Percentiles rank a stretch among this genome's conserved stretches.
These are phyloP conservation scores for Raphanus hybrid DNA, from an alignment of 441 rosid species.

Conservation along the genomic window DNA sequence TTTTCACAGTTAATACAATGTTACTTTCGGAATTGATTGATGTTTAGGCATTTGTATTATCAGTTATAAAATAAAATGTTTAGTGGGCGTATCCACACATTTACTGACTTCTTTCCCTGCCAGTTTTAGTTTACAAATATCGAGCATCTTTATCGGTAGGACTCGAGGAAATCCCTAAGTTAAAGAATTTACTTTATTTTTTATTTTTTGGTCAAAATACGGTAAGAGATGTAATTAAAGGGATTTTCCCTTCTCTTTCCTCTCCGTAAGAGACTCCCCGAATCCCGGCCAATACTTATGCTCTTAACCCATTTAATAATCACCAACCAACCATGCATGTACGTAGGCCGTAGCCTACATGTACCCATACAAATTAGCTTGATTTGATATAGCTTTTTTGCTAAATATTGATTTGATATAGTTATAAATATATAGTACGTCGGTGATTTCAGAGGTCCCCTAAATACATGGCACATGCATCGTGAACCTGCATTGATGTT, in stretches of 20 bases:
- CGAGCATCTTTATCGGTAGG: no score
- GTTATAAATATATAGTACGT: conserved; percentile 17
- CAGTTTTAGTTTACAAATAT: not conserved
- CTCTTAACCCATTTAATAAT: conserved; percentile 5
- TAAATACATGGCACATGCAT: conserved; percentile 29
- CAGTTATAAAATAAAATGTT: no score
- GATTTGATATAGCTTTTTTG: not conserved
- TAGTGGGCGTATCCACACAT: not conserved
- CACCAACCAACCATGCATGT: conserved; percentile 11
- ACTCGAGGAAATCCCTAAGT: no score
- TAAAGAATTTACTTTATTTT: no score
- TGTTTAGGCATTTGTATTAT: not conserved
- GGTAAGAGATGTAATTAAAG: no score
- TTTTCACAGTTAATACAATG: not conserved
- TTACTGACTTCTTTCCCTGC: not conserved
- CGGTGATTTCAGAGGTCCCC: conserved; percentile 22
- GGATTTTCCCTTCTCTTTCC: no score
- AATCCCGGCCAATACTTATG: no score
- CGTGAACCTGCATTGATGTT: conserved; percentile 29
- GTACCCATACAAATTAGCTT: not conserved
- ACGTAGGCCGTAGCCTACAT: no score
- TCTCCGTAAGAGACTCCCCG: no score
- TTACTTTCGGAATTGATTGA: not conserved
- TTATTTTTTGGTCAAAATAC: no score
- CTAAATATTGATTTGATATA: not conserved